These are phyloP conservation scores for Hypoxylon fragiforme DNA, from an alignment of 495 filamentous ascomycete genomes.

Conservation along the genomic window DNA sequence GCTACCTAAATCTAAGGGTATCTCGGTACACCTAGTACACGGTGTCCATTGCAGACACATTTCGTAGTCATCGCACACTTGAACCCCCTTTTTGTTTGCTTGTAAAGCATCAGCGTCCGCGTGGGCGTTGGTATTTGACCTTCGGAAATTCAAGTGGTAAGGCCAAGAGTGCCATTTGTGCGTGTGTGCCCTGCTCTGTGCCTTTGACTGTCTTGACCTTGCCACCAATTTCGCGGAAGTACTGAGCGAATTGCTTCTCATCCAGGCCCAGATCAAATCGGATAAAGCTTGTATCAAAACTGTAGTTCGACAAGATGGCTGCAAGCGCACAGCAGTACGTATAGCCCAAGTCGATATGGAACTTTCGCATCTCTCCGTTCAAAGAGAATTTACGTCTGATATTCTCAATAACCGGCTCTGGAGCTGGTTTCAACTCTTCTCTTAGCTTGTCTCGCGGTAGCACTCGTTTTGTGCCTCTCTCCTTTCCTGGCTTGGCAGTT, in stretches of 20 bases:
- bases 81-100: no score
- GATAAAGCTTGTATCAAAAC: conserved; percentile 74
- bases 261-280: conserved; percentile 79
- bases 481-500: conserved; percentile 40
- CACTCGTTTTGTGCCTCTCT: conserved; percentile 45
- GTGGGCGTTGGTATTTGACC: conserved; percentile 33
- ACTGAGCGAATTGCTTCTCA: conserved; percentile 61
- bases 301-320: conserved; percentile 73
- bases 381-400: conserved; percentile 72
- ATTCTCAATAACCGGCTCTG: conserved; percentile 67
- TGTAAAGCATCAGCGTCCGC: conserved; percentile 18
- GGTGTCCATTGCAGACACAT: no score
- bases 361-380: conserved; percentile 59
- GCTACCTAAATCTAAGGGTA: no score
- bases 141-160: conserved; percentile 81
- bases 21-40: no score
- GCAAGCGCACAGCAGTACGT: conserved; percentile 70
- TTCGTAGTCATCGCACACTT: no score
- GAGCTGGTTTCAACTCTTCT: conserved; percentile 50
- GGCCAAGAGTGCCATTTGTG: conserved; percentile 68
- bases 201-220: conserved; percentile 54
- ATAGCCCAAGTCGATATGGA: conserved; percentile 65
- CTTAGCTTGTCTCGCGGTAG: conserved; percentile 55
- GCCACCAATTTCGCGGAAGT: conserved; percentile 85
- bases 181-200: conserved; percentile 51